Evolutionary conservation across 345 rosid genomes (phyloP).

Genomic region (Dipteronia dyeriana): DNA sequence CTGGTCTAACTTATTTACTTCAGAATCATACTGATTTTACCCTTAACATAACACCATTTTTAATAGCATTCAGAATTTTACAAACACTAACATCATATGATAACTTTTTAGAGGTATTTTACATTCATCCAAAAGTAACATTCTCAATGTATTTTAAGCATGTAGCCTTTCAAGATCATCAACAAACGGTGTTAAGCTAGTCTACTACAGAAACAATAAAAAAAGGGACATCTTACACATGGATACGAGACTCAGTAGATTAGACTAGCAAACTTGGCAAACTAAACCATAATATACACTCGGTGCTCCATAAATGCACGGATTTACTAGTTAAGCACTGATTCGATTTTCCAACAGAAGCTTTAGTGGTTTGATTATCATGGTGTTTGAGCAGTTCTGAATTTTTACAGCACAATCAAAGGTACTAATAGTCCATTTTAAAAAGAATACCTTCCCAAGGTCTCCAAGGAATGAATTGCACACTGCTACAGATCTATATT

Average conservation of each 20-base stretch:
- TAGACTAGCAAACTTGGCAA: background rate
- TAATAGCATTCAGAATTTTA: conserved; percentile 7
- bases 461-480: conserved; percentile 92
- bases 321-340: background rate
- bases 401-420: background rate
- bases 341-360: too few relatives aligned
- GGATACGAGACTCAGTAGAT: background rate
- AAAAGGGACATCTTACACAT: background rate
- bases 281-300: background rate
- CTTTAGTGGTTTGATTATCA: background rate
- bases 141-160: background rate
- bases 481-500: conserved; percentile 78
- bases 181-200: background rate
- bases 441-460: conserved; percentile 80
- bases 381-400: background rate
- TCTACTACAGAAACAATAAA: background rate
- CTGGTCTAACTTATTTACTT: background rate
- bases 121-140: background rate
- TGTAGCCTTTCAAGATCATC: background rate
- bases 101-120: background rate
- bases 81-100: background rate
- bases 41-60: background rate
- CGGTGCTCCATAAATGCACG: background rate
- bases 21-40: background rate
- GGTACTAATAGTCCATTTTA: background rate